These are phyloP conservation scores for Hyphopichia burtonii DNA, from an alignment of 1,139 yeast genomes.

Conservation along the genomic window DNA sequence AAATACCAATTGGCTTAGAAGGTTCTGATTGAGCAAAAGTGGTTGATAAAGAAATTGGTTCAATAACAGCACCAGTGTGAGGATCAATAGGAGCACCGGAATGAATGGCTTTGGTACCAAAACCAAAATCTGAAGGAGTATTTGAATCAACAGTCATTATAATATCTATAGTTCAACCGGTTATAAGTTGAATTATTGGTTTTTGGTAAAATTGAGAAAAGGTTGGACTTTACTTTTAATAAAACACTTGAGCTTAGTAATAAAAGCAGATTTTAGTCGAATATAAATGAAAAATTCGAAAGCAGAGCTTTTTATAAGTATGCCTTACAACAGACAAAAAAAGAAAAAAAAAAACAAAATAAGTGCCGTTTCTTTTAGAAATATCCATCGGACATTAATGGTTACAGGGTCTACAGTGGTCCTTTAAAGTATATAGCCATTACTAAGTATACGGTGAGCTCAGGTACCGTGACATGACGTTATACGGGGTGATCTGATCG, in stretches of 20 bases:
- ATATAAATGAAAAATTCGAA: not conserved
- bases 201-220: slow-evolving; percentile 1
- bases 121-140: slow-evolving; percentile 32
- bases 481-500: no score
- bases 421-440: no score
- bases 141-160: slow-evolving; percentile 22
- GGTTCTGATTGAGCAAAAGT: slow-evolving; percentile 83
- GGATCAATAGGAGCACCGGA: slow-evolving; percentile 77
- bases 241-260: not conserved
- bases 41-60: slow-evolving; percentile 80
- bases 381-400: not conserved
- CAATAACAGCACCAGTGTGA: slow-evolving; percentile 83
- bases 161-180: no score
- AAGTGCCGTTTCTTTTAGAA: not conserved
- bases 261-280: not conserved
- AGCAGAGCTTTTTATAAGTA: no score
- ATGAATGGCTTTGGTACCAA: slow-evolving; percentile 83
- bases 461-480: no score
- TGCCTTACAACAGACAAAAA: no score
- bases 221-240: slow-evolving; percentile 12
- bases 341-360: not conserved
- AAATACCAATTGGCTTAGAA: slow-evolving; percentile 72
- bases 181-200: slow-evolving; percentile 5
- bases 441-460: no score
- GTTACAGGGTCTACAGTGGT: no score